Evolutionary conservation across 495 filamentous ascomycete species (phyloP), one percentile per base, ranked within the genome.

Genomic region (Tuber umbilicatum): DNA sequence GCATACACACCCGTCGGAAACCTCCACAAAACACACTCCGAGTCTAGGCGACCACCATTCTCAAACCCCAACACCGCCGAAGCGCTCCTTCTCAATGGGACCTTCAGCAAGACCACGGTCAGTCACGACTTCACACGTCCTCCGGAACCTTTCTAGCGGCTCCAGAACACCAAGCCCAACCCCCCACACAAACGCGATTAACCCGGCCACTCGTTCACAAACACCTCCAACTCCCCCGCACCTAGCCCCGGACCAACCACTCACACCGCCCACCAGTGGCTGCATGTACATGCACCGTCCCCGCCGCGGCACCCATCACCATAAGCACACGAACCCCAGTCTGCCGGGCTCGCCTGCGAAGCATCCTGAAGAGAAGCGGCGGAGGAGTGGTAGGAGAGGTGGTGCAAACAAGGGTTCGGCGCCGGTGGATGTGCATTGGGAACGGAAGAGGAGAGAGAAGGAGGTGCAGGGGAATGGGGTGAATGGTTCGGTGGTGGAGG

Each of bases 61-160:
- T 27, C 50, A 60, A 60, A 60, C 50, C 38, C 5, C 42, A 17
- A 21, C 21, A 40, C 23, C 68, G 19, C 77, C 75, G 1, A 72
- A 69, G 5, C 76, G 77, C 3, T 72, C 77, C 71, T 70, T 74
- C 72, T 79, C 77, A 45, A 50, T 69, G 10, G 76, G 77, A 1
- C 45, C 68, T 35, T n/a, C 76, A 45, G 16, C 76, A 23, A 73
- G 72, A 5, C 27, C 43, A 2, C 71, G 72, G 37, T 72, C 76
- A 12, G 60, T 71, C 55, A 71, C 72, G 1, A 67, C 72, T 17
- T 40, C 64, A 1, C 21, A 73, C 31, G 21, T 73, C 39, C 38
- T 47, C 43, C 75, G 75, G 1, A 69, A 5, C 69, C 55, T 79
- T 41, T 64, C 72, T 16, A 60, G 43, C 31, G 64, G 42, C 23